Conservation (phyloP, 371 early-diverging fungal species). For the Mortierella sp. region DNA sequence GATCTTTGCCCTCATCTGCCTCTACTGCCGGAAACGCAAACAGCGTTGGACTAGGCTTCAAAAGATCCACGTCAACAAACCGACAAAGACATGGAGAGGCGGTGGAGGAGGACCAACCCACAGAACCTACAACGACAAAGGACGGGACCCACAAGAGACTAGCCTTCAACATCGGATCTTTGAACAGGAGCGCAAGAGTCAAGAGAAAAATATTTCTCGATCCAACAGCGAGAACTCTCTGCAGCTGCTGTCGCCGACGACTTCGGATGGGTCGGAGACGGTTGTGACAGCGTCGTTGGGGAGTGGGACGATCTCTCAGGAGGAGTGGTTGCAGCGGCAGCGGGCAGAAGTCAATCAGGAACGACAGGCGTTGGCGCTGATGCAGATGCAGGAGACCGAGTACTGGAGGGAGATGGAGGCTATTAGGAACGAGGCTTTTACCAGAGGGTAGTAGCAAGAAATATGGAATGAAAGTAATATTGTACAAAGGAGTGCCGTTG, state of each 20-base stretch:
- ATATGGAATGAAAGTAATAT: not conserved
- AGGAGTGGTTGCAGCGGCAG: not conserved
- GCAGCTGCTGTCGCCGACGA: not conserved
- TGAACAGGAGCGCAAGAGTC: conserved; percentile 2
- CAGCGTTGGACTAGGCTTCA: not conserved
- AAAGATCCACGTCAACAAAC: not conserved
- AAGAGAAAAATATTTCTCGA: not conserved
- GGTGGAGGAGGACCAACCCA: not conserved
- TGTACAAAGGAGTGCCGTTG: too few relatives aligned
- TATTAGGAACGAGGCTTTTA: not conserved
- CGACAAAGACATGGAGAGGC: not conserved
- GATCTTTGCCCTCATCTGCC: not conserved
- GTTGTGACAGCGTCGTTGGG: not conserved
- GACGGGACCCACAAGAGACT: not conserved
- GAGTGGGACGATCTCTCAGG: not conserved
- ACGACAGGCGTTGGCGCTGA: not conserved
- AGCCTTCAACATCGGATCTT: not conserved
- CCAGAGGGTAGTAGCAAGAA: not conserved
- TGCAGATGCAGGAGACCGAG: not conserved
- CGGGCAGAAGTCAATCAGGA: not conserved
- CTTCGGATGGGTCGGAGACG: not conserved
- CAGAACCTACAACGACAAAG: not conserved
- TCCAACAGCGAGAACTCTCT: not conserved
- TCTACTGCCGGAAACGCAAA: not conserved
- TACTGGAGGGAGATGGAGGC: not conserved